Base-by-base conservation (phyloP, 257 asterid genomes). In the Solanum neorickii region DNA sequence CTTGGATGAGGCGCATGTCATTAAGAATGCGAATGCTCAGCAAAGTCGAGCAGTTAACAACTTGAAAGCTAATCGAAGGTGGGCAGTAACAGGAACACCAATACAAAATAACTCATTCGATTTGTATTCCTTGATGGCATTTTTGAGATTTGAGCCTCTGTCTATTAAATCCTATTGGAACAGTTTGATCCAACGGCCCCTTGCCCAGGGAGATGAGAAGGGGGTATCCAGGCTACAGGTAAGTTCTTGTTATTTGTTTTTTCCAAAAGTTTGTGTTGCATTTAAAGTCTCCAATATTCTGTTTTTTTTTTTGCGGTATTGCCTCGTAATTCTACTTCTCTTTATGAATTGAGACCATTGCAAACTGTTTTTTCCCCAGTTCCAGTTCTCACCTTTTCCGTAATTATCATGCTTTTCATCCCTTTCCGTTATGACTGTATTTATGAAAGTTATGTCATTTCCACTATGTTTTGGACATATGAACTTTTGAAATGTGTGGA, bases 21-120 rank as follows among this genome's bases (percentile, higher is more conserved):
- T 96, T 86, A 95, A 92, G 93, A 96, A 95, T 90, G 92, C 88
- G 10, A 93, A 91, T 77, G 91, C 96, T 86, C 94, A 87, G 56
- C 98, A 94, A 89, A 93, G 94, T 49, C 94, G 89, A 83, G 98
- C 96, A 13, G 98, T 96, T 76, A 87, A 93, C 83, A 91, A 91
- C 56, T 88, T 96, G 90, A 95, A 90, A 12, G 91, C 96, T 3
- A 93, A 89, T 89, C 92, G 98, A 87, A 93, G 98, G 86, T 96
- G 98, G 98, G 94, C 96, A 70, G 94, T 96, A 65, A 93, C 95
- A 7, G 99, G 98, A 86, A 95, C 99, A 42, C 99, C 99, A 8
- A 89, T 95, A 83, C 98, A 95, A 82, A 95, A 95, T 84, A 88
- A 86, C 90, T 93, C 96, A 20, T 92, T 87, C 33, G 99, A 96